phyloP scores from a whole-genome alignment of 768 basidiomycete species.

The Russula dissimulans region DNA sequence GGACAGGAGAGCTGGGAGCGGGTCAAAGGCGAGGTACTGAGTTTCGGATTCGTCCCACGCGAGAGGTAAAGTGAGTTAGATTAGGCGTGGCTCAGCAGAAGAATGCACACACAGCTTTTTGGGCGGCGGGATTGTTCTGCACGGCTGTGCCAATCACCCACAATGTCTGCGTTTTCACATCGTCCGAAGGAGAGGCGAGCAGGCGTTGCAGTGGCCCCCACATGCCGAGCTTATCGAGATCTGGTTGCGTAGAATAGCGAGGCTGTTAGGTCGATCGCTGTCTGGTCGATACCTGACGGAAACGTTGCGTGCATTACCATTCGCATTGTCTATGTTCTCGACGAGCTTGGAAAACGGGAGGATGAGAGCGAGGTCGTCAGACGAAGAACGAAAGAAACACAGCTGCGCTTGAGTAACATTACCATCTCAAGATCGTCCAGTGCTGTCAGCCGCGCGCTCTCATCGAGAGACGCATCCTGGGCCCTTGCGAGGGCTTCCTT shows the following conservation, averaged over 20 bases:
- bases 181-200: slow-evolving; percentile 49
- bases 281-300: background rate
- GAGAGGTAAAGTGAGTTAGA: background rate
- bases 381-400: background rate
- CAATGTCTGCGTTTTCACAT: slow-evolving; percentile 55
- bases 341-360: slow-evolving; percentile 43
- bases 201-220: slow-evolving; percentile 70
- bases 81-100: background rate
- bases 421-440: slow-evolving; percentile 88
- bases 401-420: slow-evolving; percentile 18
- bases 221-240: slow-evolving; percentile 64
- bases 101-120: slow-evolving; percentile 48
- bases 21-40: slow-evolving; percentile 57
- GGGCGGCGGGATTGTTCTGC: slow-evolving; percentile 84
- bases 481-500: slow-evolving; percentile 67
- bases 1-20: slow-evolving; percentile 52
- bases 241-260: slow-evolving; percentile 28
- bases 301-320: slow-evolving; percentile 37
- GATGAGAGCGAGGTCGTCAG: background rate
- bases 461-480: slow-evolving; percentile 41
- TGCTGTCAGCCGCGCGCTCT: slow-evolving; percentile 54
- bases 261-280: too few species aligned
- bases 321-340: slow-evolving; percentile 87
- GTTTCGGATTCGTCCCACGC: too few species aligned
- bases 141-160: slow-evolving; percentile 88